Percentiles rank a stretch among this genome's conserved stretches.
phyloP scores from a whole-genome alignment of 306 rosid genomes.

The Clitoria ternatea region DNA sequence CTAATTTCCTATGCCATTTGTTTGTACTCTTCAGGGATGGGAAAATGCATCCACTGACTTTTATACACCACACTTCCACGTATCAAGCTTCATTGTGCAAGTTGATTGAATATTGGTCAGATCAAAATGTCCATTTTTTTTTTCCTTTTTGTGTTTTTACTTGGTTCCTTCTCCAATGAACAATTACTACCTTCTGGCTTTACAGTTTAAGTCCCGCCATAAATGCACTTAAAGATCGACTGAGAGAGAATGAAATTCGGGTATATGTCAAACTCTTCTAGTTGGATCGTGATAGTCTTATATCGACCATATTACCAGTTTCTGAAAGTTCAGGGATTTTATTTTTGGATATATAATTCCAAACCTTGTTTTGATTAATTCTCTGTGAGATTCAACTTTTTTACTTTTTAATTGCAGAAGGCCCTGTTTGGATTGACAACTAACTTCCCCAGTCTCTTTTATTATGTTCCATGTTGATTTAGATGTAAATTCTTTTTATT shows the following conservation, averaged over 20 bases:
- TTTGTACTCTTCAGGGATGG: constrained; percentile 65
- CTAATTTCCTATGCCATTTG: constrained; percentile 21
- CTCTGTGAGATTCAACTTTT: neutral
- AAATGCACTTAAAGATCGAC: constrained; percentile 76
- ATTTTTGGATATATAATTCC: neutral
- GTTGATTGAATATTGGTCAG: constrained; percentile 94
- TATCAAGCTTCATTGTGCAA: constrained; percentile 99
- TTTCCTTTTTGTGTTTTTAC: neutral
- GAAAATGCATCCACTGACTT: constrained; percentile 87
- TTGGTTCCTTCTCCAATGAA: neutral
- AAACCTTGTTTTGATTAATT: neutral
- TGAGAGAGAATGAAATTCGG: constrained; percentile 87
- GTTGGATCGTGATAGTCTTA: constrained; percentile 9
- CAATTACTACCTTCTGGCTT: constrained; percentile 17
- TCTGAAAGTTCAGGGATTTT: neutral
- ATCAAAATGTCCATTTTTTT: constrained; percentile 16
- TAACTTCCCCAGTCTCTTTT: constrained; percentile 15
- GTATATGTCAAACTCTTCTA: constrained; percentile 42
- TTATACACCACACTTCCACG: constrained; percentile 90
- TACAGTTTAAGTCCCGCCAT: constrained; percentile 98
- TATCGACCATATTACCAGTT: neutral
- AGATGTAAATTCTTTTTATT: neutral
- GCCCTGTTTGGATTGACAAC: neutral
- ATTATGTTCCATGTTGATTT: neutral
- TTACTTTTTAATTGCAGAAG: neutral